A percentile compares a stretch with the other conserved stretches of the same genome.
Evolutionary conservation across 2,329 filamentous ascomycete species (phyloP).

Genomic region (Diaporthe velutina): DNA sequence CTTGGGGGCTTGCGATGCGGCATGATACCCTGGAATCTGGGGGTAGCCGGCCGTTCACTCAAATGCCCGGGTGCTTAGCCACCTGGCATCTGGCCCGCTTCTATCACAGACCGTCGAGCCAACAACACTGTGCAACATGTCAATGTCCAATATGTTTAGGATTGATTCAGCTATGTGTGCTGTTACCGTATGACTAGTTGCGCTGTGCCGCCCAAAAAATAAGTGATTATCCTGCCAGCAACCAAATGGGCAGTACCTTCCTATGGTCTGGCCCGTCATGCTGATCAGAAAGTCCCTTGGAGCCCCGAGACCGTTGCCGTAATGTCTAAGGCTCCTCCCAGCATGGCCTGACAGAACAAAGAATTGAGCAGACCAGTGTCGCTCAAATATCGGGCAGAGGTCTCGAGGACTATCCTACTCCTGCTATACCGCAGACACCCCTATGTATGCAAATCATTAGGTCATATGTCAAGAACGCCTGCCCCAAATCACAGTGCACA

Average conservation of each 20-base stretch:
- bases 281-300: not conserved
- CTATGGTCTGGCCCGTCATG: conserved; percentile 2
- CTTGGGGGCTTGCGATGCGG: not conserved
- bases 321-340: not conserved
- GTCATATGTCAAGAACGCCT: conserved; percentile 35
- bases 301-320: not conserved
- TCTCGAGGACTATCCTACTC: conserved; percentile 23
- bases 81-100: not conserved
- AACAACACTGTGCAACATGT: not conserved
- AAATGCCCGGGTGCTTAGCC: conserved; percentile 6
- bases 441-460: conserved; percentile 36
- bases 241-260: not conserved
- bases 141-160: conserved; percentile 23
- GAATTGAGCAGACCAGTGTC: conserved; percentile 2
- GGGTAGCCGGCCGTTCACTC: not conserved
- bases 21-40: not conserved
- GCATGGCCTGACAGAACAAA: not conserved
- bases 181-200: conserved; percentile 12
- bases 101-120: not conserved
- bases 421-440: conserved; percentile 11
- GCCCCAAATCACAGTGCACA: conserved; percentile 26
- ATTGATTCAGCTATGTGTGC: conserved; percentile 30
- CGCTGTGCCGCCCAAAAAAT: not conserved
- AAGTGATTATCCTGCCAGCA: conserved; percentile 19
- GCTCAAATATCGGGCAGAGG: not conserved